Conservation (phyloP, 805 yeast genomes). For the Saccharomycopsis schoenii region DNA sequence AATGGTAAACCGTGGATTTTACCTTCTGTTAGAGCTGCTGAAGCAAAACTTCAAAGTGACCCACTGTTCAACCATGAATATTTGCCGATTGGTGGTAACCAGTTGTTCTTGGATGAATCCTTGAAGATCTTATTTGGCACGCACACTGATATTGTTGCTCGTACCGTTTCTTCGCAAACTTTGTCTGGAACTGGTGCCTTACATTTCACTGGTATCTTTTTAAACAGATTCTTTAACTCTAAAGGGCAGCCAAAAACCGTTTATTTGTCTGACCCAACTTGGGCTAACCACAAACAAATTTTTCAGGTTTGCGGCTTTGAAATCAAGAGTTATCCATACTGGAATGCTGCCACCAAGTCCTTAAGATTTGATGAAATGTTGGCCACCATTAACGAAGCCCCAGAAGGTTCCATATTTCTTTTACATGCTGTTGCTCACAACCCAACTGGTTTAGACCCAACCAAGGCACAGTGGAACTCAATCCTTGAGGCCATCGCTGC, state of each 20-base stretch:
- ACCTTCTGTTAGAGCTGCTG: slow-evolving; percentile 65
- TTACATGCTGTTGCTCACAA: slow-evolving; percentile 95
- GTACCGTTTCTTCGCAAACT: slow-evolving; percentile 80
- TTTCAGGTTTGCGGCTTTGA: slow-evolving; percentile 61
- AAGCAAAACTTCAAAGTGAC: slow-evolving; percentile 39
- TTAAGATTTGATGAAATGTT: slow-evolving; percentile 66
- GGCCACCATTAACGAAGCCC: slow-evolving; percentile 48
- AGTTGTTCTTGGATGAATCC: slow-evolving; percentile 56
- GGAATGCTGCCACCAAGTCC: slow-evolving; percentile 62
- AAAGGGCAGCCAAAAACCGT: slow-evolving; percentile 27
- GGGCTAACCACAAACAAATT: slow-evolving; percentile 92
- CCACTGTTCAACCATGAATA: slow-evolving; percentile 66
- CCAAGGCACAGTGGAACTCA: slow-evolving; percentile 67
- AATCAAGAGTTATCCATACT: slow-evolving; percentile 72
- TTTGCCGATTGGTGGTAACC: slow-evolving; percentile 76
- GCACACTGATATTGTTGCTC: slow-evolving; percentile 40
- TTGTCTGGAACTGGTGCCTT: slow-evolving; percentile 94
- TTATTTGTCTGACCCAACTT: slow-evolving; percentile 83
- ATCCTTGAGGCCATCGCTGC: slow-evolving; percentile 54
- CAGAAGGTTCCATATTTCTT: slow-evolving; percentile 27
- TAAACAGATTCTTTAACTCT: slow-evolving; percentile 35
- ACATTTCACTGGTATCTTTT: slow-evolving; percentile 73
- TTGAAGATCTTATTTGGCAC: slow-evolving; percentile 62
- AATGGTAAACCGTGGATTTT: slow-evolving; percentile 82
- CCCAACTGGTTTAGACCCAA: slow-evolving; percentile 94